phyloP scores from a whole-genome alignment of 2,329 filamentous ascomycete genomes.

The Diaporthe vaccinii region DNA sequence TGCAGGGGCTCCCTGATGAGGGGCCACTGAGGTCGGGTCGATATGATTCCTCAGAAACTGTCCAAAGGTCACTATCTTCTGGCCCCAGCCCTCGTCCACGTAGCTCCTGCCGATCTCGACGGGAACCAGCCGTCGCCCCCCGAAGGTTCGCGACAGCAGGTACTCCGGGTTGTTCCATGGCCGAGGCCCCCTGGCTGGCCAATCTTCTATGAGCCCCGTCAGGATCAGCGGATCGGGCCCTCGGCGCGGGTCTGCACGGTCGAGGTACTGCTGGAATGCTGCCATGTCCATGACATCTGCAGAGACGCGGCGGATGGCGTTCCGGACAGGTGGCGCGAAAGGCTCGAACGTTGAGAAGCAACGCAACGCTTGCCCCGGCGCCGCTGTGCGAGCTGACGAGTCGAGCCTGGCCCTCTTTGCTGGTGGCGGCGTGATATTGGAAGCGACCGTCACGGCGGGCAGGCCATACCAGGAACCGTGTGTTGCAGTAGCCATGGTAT shows the following conservation, averaged over 20 bases:
- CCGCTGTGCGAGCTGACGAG: not conserved
- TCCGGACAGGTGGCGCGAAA: conserved; percentile 58
- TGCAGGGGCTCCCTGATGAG: not conserved
- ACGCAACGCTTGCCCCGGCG: conserved; percentile 39
- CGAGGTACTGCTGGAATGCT: conserved; percentile 73
- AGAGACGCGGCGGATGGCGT: conserved; percentile 57
- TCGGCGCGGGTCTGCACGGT: conserved; percentile 52
- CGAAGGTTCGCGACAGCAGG: conserved; percentile 80
- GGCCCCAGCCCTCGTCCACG: conserved; percentile 86
- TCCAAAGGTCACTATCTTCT: conserved; percentile 81
- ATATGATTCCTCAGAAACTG: conserved; percentile 78
- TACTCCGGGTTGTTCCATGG: conserved; percentile 83
- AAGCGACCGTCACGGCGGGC: conserved; percentile 28
- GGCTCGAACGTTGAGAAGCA: conserved; percentile 53
- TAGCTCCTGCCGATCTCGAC: conserved; percentile 91
- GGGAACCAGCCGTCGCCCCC: conserved; percentile 84
- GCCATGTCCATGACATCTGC: conserved; percentile 63
- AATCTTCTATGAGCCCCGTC: conserved; percentile 72
- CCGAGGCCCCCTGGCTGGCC: conserved; percentile 79
- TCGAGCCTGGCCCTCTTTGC: conserved; percentile 26
- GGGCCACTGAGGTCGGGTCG: conserved; percentile 44
- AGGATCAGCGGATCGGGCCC: conserved; percentile 77
- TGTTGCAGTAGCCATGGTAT: conserved; percentile 8
- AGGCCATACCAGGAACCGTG: not conserved
- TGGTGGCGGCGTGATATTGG: conserved; percentile 14